These are phyloP conservation scores for Solanum neorickii DNA, from an alignment of 257 asterid genomes.

Conservation along the genomic window DNA sequence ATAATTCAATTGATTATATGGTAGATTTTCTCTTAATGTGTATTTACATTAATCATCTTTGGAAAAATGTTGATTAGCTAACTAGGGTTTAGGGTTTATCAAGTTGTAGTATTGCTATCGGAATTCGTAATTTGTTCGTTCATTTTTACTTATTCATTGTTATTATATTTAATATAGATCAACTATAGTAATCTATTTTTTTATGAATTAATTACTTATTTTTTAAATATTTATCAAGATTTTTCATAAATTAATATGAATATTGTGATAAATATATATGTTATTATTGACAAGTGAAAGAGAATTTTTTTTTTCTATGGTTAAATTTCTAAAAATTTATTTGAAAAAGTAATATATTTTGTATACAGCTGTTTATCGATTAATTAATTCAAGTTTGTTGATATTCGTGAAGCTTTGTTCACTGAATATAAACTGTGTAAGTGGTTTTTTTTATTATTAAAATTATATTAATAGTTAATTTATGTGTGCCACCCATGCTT, in stretches of 20 bases:
- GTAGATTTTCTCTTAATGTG: not conserved
- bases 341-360: not conserved
- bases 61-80: not conserved
- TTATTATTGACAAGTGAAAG: too few relatives aligned
- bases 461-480: not conserved
- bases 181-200: too few relatives aligned
- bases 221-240: too few relatives aligned
- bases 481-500: not conserved
- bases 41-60: not conserved
- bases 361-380: not conserved
- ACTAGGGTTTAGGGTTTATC: not conserved
- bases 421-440: not conserved
- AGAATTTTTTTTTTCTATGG: too few relatives aligned
- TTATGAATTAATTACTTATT: not conserved
- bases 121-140: not conserved
- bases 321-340: too few relatives aligned
- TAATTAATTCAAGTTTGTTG: constrained; percentile 6
- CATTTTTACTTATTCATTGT: not conserved
- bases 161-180: too few relatives aligned
- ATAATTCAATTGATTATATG: not conserved
- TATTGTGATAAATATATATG: not conserved
- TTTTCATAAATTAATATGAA: not conserved
- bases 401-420: constrained; percentile 12
- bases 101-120: not conserved
- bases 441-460: not conserved